A percentile compares a stretch with the other conserved stretches of the same genome.
Conservation (phyloP, 2,329 filamentous ascomycete species). For the Aureobasidium vineae region DNA sequence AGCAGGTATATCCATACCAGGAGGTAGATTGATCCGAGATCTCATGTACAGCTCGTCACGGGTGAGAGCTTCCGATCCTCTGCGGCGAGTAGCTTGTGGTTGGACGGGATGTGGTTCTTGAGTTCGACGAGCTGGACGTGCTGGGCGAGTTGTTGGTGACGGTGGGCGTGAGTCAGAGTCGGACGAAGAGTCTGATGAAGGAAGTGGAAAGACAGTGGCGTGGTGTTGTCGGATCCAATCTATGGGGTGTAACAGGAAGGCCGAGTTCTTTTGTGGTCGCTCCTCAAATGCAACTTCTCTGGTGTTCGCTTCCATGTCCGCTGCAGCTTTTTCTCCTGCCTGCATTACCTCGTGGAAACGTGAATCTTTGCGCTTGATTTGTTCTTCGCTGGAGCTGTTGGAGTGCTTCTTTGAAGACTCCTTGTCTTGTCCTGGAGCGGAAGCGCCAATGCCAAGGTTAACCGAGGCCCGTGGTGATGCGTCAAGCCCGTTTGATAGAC, state of each 20-base stretch:
- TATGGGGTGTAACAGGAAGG: background rate
- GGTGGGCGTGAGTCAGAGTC: background rate
- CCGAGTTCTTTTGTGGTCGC: background rate
- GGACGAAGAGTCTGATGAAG: background rate
- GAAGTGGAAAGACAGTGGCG: background rate
- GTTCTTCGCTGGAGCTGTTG: background rate
- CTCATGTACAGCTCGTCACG: background rate
- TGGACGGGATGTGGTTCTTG: background rate
- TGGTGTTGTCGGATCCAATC: background rate
- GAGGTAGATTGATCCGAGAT: background rate
- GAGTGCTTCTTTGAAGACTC: background rate
- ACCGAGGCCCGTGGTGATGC: background rate
- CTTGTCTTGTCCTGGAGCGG: too few relatives aligned
- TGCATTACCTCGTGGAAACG: background rate
- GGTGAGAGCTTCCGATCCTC: background rate
- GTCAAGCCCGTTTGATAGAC: background rate
- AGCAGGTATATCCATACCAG: background rate
- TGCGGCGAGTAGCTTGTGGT: background rate
- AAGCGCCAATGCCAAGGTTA: background rate
- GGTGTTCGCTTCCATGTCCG: background rate
- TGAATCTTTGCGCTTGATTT: constrained; percentile 13
- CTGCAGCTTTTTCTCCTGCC: background rate
- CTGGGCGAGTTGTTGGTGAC: background rate
- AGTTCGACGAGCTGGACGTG: background rate
- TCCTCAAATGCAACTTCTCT: background rate